Conservation (phyloP, 108 stramenopile species). For the Discostella pseudostelligera region DNA sequence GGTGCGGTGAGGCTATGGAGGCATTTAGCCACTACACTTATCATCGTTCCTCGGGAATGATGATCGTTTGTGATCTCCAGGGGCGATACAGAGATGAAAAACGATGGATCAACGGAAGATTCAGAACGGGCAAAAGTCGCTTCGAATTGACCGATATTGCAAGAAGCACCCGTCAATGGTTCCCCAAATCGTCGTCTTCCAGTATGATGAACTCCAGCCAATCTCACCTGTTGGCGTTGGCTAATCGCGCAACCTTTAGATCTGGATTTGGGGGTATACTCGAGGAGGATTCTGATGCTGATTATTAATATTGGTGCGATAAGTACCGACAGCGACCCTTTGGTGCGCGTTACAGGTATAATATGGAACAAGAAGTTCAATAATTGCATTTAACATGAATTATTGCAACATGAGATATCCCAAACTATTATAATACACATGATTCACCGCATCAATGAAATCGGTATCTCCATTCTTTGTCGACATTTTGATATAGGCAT, state of each 20-base stretch:
- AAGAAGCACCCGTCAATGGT: constrained; percentile 45
- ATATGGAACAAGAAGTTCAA: too few species aligned
- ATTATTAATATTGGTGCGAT: constrained; percentile 1
- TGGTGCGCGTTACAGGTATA: too few species aligned
- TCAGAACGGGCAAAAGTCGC: constrained; percentile 42
- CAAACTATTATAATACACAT: constrained; percentile 29
- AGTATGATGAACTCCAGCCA: constrained; percentile 55
- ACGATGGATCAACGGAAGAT: constrained; percentile 27
- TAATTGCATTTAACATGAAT: too few species aligned
- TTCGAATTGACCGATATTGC: constrained; percentile 74
- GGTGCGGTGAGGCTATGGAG: constrained; percentile 57
- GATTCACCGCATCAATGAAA: constrained; percentile 41
- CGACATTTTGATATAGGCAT: constrained; percentile 23
- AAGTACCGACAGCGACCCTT: too few species aligned
- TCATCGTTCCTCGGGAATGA: constrained; percentile 55
- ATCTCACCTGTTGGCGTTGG: constrained; percentile 30
- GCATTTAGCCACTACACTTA: constrained; percentile 78
- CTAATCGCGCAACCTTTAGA: constrained; percentile 39
- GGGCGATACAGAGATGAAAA: constrained; percentile 49
- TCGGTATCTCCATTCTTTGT: constrained; percentile 41
- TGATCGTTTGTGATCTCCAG: constrained; percentile 80
- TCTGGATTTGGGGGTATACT: constrained; percentile 41
- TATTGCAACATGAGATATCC: constrained; percentile 8
- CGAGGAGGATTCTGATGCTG: constrained; percentile 41
- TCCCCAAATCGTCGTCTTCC: constrained; percentile 45